Base-by-base conservation (phyloP, 345 rosid species). In the Mercurialis annua region DNA sequence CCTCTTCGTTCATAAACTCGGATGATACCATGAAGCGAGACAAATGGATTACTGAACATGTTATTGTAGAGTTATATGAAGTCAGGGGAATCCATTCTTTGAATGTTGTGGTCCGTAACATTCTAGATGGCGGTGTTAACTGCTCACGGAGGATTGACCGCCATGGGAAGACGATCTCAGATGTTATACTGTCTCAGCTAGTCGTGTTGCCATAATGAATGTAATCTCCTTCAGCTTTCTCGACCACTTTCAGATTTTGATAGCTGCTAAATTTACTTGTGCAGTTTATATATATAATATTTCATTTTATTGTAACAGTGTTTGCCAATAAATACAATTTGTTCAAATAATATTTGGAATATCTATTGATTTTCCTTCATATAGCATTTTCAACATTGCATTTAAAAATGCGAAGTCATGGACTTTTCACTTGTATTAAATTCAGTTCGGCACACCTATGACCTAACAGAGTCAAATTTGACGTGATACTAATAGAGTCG, bases 91-190 rank as follows among this genome's bases (percentile, higher is more conserved):
- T 93, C 63, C 69, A 77, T 71, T 87, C 94, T 33, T 71, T 90
- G 77, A 88, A 90, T 49, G 71, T 93, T 24, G 90, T 93, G 20
- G 93, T 88, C 58, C 76, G 86, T 33, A 90, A 90, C 80, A 82
- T 90, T 75, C 77, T 92, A 64, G 96, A 90, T 62, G 96, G 96
- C 6, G 96, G 97, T 6, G 96, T 90, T 77, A 90, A 88, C 73
- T 90, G 97, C 77, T 88, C 97, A 51, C 76, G 97, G 69, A 92
- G 96, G 81, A 90, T 92, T 46, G 96, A 90, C 71, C 82, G 97
- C 21, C 96, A 90, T 55, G 97, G 96, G 48, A 87, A 90, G 83
- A 81, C 93, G 47, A 80, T 82, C 67, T 92, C 96, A 1, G 92
- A 90, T 78, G 87, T 90, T 67, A 76, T 92, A 62, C 63, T 90